Conservation (phyloP, 306 rosid species). For the Cucumis melo region DNA sequence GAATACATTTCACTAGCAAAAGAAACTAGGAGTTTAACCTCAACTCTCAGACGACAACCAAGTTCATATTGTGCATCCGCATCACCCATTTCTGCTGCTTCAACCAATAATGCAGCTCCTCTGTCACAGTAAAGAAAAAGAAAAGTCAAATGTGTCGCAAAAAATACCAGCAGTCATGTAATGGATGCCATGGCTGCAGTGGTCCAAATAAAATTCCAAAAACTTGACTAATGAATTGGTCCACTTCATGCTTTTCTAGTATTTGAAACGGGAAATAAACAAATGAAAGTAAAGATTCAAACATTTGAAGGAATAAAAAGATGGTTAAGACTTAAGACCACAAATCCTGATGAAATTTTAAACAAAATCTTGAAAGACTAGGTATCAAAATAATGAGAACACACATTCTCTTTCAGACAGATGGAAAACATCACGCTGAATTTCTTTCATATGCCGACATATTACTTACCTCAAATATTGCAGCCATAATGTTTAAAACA, state of each 20-base stretch:
- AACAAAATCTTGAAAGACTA: neutral
- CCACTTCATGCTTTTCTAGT: neutral
- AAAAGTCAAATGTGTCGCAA: neutral
- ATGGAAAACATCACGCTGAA: neutral
- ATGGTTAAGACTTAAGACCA: neutral
- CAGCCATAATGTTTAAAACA: neutral
- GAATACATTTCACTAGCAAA: neutral
- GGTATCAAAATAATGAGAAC: neutral
- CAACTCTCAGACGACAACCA: constrained; percentile 72
- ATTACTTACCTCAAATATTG: neutral
- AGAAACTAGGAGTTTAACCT: constrained; percentile 23
- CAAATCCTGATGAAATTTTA: neutral
- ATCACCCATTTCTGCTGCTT: constrained; percentile 94
- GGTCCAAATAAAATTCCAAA: neutral
- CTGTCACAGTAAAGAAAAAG: constrained; percentile 22
- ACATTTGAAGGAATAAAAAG: neutral
- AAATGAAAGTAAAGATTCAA: neutral
- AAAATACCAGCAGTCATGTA: neutral
- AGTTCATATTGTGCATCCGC: constrained; percentile 77
- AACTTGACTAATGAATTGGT: neutral
- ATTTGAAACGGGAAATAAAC: neutral
- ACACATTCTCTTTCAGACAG: neutral
- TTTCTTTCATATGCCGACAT: neutral
- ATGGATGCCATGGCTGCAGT: neutral
- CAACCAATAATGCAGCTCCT: constrained; percentile 78